A percentile compares a stretch with the other conserved stretches of the same genome.
Conservation (phyloP, 2,329 filamentous ascomycete species). For the Arthrobotrys conoides region DNA sequence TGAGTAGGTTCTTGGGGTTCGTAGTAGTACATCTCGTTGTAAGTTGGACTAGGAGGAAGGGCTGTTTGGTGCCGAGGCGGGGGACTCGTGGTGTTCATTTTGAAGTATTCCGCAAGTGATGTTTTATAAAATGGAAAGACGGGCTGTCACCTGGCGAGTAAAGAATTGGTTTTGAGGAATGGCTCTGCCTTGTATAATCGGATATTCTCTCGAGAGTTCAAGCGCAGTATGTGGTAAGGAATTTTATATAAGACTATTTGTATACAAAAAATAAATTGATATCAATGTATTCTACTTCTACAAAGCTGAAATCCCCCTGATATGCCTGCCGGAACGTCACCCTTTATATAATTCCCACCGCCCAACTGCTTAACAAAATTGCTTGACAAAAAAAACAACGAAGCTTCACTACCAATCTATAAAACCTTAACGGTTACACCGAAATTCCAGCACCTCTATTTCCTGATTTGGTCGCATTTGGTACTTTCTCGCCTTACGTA, state of each 20-base stretch:
- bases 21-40: background rate
- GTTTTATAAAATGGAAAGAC: background rate
- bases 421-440: constrained; percentile 2
- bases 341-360: background rate
- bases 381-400: too few species aligned
- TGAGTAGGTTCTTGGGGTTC: background rate
- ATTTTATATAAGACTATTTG: too few species aligned
- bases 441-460: constrained; percentile 11
- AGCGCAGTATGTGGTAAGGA: too few species aligned
- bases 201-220: too few species aligned
- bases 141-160: background rate
- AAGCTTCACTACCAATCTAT: too few species aligned
- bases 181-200: too few species aligned
- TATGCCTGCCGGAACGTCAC: background rate
- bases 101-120: background rate
- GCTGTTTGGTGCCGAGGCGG: background rate
- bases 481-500: constrained; percentile 9
- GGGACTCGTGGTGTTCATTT: background rate
- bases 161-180: background rate
- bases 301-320: background rate
- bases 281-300: too few species aligned
- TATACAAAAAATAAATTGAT: too few species aligned
- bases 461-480: constrained; percentile 25
- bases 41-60: background rate
- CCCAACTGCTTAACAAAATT: too few species aligned